A percentile compares a stretch with the other conserved stretches of the same genome.
Evolutionary conservation across 768 basidiomycete species (phyloP).

Genomic region (Postia placenta): DNA sequence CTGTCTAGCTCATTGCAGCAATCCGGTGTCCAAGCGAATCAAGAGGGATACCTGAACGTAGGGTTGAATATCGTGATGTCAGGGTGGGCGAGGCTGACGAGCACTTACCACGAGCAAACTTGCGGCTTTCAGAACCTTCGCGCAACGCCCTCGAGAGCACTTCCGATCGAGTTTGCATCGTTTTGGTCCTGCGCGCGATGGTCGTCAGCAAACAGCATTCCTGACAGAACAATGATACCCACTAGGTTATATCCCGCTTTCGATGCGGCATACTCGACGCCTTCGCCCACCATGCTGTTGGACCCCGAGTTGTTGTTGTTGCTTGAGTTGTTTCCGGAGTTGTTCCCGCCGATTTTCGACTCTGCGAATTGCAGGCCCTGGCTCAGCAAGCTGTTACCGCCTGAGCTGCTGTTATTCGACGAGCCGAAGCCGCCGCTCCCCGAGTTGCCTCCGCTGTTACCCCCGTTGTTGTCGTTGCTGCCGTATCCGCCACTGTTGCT

Average conservation of each 20-base stretch:
- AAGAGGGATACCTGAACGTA: too few species aligned
- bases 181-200: background rate
- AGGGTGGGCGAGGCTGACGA: too few species aligned
- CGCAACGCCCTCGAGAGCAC: background rate
- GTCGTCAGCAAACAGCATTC: background rate
- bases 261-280: slow-evolving; percentile 28
- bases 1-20: too few species aligned
- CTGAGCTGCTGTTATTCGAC: slow-evolving; percentile 13
- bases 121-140: background rate
- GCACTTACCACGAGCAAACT: too few species aligned
- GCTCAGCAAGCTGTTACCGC: slow-evolving; percentile 19
- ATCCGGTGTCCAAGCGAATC: too few species aligned
- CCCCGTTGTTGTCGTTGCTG: slow-evolving; percentile 6
- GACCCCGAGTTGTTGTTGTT: slow-evolving; percentile 16
- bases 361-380: slow-evolving; percentile 8
- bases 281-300: slow-evolving; percentile 32
- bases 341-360: slow-evolving; percentile 2
- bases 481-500: slow-evolving; percentile 10
- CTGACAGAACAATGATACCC: slow-evolving; percentile 9
- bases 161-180: background rate
- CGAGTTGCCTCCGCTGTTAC: slow-evolving; percentile 2
- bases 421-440: slow-evolving; percentile 9
- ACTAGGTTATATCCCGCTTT: slow-evolving; percentile 43
- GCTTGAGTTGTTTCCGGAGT: slow-evolving; percentile 11
- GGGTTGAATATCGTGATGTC: too few species aligned